Evolutionary conservation across 2,329 filamentous ascomycete genomes (phyloP), one percentile per base, ranked within the genome.

Genomic region (Onygena corvina): DNA sequence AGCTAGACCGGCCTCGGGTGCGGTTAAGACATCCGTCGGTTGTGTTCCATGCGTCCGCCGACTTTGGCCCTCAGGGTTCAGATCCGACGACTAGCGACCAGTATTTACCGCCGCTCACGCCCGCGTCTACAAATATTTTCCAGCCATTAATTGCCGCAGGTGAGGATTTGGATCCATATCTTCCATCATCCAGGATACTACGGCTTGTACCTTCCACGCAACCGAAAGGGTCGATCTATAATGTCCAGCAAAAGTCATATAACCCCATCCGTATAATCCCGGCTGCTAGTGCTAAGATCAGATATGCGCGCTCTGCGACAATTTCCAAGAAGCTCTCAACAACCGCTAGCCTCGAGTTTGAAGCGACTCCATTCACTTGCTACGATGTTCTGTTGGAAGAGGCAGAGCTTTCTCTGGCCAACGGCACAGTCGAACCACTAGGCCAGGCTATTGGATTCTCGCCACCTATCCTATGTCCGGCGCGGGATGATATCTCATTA

Each of bases 171-270:
- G 64, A 71, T 38, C 73, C 76, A 20, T 75, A 74, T 51, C 68
- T 81, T 8, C 76, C 76, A n/a, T 75, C 76, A 20, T 73, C 75
- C 36, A 67, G 75, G 44, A 71, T 80, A 46, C 70, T 74, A 53
- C 76, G 76, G 53, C 73, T 79, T 33, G 69, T 75, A 2, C 77
- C 76, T 1, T 68, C 69, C 9, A 64, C 73, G 4, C 66, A 71
- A 30, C 65, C 67, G 3, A 70, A 73, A 50, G 71, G 74, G 44
- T 65, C 70, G 34, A 64, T 71, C 16, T 72, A 74, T 48, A 74
- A 75, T n/a, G 68, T 80, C 36, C 67, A 71, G 52, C 76, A 73
- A 52, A 69, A 72, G 29, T 70, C 71, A 35, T 71, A 73, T 44
- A 69, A 72, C 47, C 67, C 75, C 1, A 76, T 77, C 51, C 73